phyloP scores from a whole-genome alignment of 2,329 filamentous ascomycete species.

The Fusarium sp. region DNA sequence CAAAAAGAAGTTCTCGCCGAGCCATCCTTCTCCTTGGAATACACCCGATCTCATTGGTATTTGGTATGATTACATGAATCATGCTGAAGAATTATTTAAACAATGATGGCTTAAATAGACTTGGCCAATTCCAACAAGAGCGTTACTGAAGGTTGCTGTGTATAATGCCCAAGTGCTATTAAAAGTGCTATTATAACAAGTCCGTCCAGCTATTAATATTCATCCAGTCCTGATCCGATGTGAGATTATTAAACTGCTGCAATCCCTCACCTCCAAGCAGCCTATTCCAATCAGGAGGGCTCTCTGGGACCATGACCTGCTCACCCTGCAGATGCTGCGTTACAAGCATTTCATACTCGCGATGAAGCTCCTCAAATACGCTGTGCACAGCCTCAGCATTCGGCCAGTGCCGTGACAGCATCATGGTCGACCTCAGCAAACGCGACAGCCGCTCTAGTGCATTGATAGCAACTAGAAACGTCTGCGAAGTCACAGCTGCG shows the following conservation, averaged over 20 bases:
- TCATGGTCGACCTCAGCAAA: conserved; percentile 26
- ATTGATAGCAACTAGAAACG: conserved; percentile 39
- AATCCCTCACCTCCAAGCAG: conserved; percentile 35
- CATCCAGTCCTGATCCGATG: conserved; percentile 42
- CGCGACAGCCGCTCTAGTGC: conserved; percentile 36
- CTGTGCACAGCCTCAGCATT: conserved; percentile 44
- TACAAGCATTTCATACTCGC: conserved; percentile 40
- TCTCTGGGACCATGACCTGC: conserved; percentile 41
- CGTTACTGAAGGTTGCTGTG: no score
- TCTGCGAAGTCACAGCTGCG: conserved; percentile 27
- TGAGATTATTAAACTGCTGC: conserved; percentile 31
- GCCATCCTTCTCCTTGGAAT: background rate
- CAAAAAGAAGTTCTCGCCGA: background rate
- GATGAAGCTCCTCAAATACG: conserved; percentile 43
- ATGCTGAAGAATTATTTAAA: no score
- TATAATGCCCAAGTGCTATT: no score
- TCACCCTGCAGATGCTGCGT: conserved; percentile 41
- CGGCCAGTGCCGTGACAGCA: conserved; percentile 39
- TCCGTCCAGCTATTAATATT: conserved; percentile 44
- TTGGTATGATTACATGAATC: no score
- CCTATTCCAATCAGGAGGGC: conserved; percentile 42
- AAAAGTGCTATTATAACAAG: conserved; percentile 11
- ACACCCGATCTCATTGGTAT: no score
- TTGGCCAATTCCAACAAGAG: no score
- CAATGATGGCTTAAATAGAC: no score